These are phyloP conservation scores for Lunasporangiospora selenospora DNA, from an alignment of 192 early-diverging fungal species.

Conservation along the genomic window DNA sequence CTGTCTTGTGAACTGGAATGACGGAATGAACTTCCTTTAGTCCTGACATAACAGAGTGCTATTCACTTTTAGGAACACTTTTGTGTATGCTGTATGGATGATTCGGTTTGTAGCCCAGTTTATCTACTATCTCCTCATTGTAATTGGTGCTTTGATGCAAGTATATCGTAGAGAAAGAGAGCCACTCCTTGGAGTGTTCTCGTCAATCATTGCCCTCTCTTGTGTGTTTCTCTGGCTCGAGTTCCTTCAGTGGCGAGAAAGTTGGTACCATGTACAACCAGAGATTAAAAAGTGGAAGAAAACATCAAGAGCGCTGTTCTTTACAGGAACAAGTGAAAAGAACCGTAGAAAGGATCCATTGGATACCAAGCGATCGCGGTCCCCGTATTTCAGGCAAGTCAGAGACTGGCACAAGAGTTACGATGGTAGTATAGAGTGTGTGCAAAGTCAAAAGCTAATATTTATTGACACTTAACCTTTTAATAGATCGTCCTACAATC, in stretches of 20 bases:
- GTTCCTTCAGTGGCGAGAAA: not conserved
- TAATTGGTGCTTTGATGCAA: not conserved
- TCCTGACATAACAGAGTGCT: not conserved
- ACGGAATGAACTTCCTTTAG: too few relatives aligned
- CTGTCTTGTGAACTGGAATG: too few relatives aligned
- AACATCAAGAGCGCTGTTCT: not conserved
- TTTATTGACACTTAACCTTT: too few relatives aligned
- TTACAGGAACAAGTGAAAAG: too few relatives aligned
- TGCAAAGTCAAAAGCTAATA: too few relatives aligned
- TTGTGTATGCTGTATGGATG: slow-evolving; percentile 1
- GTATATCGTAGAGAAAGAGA: not conserved
- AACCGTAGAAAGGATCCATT: too few relatives aligned
- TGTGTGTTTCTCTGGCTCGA: slow-evolving; percentile 1
- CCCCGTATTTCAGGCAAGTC: too few relatives aligned
- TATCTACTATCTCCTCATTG: not conserved
- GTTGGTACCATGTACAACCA: not conserved
- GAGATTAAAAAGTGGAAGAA: not conserved
- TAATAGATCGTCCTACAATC: too few relatives aligned
- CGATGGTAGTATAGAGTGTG: too few relatives aligned
- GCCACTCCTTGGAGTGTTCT: not conserved
- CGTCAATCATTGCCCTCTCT: not conserved
- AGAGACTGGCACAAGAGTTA: too few relatives aligned
- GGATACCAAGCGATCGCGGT: too few relatives aligned
- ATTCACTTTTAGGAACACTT: slow-evolving; percentile 1
- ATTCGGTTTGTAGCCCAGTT: not conserved